A percentile compares a stretch with the other conserved stretches of the same genome.
These are phyloP conservation scores for barrel medic (Medicago truncatula) DNA, from an alignment of 306 rosid species.

Conservation along the genomic window MtrunA17r5.0-ANR NC_053049.1:5746501-5747000, in stretches of 20 bases:
- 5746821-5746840: neutral
- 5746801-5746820: neutral
- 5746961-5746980: too few relatives aligned
- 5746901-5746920: too few relatives aligned
- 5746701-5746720: too few relatives aligned
- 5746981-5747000: too few relatives aligned
- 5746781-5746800: neutral
- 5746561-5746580: neutral
- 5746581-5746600: neutral
- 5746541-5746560: slow-evolving; percentile 6
- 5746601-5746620: slow-evolving; percentile 1
- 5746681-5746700: too few relatives aligned
- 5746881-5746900: too few relatives aligned
- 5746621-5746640: slow-evolving; percentile 20
- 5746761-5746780: neutral
- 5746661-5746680: neutral
- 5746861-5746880: too few relatives aligned
- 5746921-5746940: too few relatives aligned
- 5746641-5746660: neutral
- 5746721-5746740: neutral
- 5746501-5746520: slow-evolving; percentile 15
- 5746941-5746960: too few relatives aligned
- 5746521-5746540: slow-evolving; percentile 11
- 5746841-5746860: too few relatives aligned
- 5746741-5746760: neutral